Evolutionary conservation across 495 filamentous ascomycete species (phyloP).

Genomic region (Ascobolus immersus): DNA sequence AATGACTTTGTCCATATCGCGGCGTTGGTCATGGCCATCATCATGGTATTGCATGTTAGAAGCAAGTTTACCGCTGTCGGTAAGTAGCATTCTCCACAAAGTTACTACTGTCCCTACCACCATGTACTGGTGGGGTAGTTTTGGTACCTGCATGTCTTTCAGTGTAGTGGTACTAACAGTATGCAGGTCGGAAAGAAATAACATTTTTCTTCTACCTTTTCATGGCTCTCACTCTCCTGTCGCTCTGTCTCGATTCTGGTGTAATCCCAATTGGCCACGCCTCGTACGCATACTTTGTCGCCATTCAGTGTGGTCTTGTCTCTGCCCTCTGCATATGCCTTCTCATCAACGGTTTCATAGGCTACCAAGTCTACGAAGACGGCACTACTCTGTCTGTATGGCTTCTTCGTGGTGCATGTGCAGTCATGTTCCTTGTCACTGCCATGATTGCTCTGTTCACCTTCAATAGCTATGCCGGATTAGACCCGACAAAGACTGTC

Average conservation of each 20-base stretch:
- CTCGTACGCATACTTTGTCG: conserved; percentile 74
- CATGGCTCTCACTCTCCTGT: conserved; percentile 66
- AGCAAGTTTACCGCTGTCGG: conserved; percentile 97
- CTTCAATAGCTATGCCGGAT: conserved; percentile 74
- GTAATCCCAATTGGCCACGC: conserved; percentile 60
- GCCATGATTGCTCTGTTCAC: conserved; percentile 72
- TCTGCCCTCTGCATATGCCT: conserved; percentile 74
- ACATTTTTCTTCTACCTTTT: conserved; percentile 94
- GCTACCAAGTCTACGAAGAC: conserved; percentile 96
- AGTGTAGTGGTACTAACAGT: conserved; percentile 5
- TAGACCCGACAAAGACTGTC: conserved; percentile 60
- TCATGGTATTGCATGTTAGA: conserved; percentile 90
- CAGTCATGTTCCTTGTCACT: conserved; percentile 63
- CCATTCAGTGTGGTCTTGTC: conserved; percentile 68
- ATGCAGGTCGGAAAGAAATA: conserved; percentile 85
- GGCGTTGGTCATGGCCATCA: conserved; percentile 70
- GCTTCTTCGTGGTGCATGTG: conserved; percentile 56
- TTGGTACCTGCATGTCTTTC: background rate
- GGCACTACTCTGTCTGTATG: conserved; percentile 88
- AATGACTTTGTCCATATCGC: conserved; percentile 80
- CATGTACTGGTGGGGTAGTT: background rate
- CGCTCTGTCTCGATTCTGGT: conserved; percentile 77
- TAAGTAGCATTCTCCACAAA: conserved; percentile 26
- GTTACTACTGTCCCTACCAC: background rate
- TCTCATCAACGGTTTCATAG: conserved; percentile 92